Evolutionary conservation across 108 stramenopile species (phyloP).

Genomic region (Skeletonema potamos): DNA sequence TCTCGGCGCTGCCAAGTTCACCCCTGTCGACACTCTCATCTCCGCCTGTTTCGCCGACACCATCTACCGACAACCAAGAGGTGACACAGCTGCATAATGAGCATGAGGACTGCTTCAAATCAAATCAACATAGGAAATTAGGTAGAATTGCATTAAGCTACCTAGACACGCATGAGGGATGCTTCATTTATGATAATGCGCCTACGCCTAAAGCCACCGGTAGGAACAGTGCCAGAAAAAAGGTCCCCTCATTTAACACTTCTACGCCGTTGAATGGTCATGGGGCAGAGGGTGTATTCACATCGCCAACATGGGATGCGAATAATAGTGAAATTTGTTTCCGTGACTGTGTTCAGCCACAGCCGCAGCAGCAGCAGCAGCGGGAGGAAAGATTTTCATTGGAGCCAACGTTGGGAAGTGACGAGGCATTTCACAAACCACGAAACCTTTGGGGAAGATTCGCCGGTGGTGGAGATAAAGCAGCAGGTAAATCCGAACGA

Average conservation of each 20-base stretch:
- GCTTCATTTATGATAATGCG: too few species aligned
- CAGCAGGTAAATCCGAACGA: not conserved
- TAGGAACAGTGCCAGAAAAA: too few species aligned
- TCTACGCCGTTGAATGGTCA: too few species aligned
- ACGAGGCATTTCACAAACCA: not conserved
- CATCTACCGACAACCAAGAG: not conserved
- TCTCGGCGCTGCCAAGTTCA: not conserved
- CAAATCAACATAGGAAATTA: too few species aligned
- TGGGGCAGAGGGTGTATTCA: not conserved
- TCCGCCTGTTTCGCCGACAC: constrained; percentile 2
- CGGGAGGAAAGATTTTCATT: too few species aligned
- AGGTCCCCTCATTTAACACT: too few species aligned
- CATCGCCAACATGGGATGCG: not conserved
- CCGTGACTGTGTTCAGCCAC: not conserved
- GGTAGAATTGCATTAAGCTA: too few species aligned
- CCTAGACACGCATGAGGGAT: too few species aligned
- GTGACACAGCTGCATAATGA: not conserved
- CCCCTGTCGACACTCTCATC: constrained; percentile 1
- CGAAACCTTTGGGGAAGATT: not conserved
- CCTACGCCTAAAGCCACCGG: too few species aligned
- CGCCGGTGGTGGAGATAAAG: not conserved
- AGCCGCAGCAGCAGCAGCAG: not conserved
- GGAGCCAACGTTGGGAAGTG: too few species aligned
- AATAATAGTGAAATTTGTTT: not conserved
- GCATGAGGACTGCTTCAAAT: too few species aligned